Evolutionary conservation across 2,329 filamentous ascomycete species (phyloP).

Genomic region (Trichophyton equinum): DNA sequence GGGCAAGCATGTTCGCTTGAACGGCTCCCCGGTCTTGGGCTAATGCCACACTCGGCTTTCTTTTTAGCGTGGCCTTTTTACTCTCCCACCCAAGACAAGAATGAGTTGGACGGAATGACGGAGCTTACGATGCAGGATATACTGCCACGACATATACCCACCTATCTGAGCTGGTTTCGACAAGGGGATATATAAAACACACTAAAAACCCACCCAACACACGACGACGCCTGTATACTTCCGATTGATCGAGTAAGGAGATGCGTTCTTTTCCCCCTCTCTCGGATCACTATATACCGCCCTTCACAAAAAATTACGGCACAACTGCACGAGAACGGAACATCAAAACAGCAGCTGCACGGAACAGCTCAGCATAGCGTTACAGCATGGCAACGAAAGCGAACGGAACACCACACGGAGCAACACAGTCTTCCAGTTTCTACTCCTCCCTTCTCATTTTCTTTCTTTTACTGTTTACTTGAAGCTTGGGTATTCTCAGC

Average conservation of each 20-base stretch:
- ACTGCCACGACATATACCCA: conserved; percentile 1
- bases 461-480: neutral
- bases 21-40: neutral
- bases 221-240: neutral
- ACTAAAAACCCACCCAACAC: neutral
- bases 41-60: neutral
- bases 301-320: neutral
- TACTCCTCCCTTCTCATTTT: neutral
- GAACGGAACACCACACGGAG: neutral
- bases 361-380: neutral
- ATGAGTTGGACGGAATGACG: neutral
- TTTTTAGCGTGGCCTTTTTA: neutral
- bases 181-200: neutral
- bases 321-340: neutral
- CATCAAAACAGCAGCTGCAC: neutral
- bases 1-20: conserved; percentile 54
- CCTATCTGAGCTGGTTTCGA: neutral
- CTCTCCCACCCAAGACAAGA: too few species aligned
- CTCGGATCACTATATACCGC: neutral
- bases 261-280: neutral
- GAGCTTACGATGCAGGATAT: neutral
- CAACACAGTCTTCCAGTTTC: neutral
- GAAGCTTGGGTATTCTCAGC: neutral
- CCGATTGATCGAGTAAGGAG: neutral
- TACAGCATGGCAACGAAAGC: neutral